Percentiles rank a stretch among this genome's conserved stretches.
Evolutionary conservation across 2,329 filamentous ascomycete genomes (phyloP).

Genomic region (Akanthomyces dipterigenus): DNA sequence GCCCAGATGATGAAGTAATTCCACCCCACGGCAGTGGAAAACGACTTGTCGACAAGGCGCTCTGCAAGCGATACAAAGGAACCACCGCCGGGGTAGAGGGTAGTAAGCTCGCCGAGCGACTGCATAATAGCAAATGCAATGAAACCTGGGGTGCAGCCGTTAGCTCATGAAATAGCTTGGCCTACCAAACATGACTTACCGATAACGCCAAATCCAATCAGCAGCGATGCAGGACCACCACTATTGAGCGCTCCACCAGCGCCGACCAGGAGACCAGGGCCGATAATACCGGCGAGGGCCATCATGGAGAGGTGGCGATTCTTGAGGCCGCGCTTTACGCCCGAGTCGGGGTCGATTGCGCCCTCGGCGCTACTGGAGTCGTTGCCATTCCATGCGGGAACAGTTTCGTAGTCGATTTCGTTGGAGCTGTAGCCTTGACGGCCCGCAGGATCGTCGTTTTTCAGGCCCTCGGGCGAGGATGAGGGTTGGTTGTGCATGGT

Average conservation of each 20-base stretch:
- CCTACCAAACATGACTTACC: slow-evolving; percentile 27
- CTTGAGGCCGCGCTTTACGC: slow-evolving; percentile 64
- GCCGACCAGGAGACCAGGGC: slow-evolving; percentile 66
- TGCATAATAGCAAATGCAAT: slow-evolving; percentile 65
- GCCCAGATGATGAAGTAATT: slow-evolving; percentile 66
- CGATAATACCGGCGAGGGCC: slow-evolving; percentile 56
- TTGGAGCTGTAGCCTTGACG: slow-evolving; percentile 8
- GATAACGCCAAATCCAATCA: slow-evolving; percentile 68
- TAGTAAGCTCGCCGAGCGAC: slow-evolving; percentile 67
- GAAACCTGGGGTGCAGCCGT: slow-evolving; percentile 32
- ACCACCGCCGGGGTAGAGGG: slow-evolving; percentile 63
- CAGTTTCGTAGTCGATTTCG: neutral
- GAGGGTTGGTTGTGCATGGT: neutral
- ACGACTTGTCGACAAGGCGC: slow-evolving; percentile 64
- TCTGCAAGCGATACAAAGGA: slow-evolving; percentile 65
- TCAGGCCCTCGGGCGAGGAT: neutral
- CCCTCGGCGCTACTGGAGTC: neutral
- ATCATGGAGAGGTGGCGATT: slow-evolving; percentile 62
- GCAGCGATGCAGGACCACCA: slow-evolving; percentile 63
- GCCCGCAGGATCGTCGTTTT: neutral
- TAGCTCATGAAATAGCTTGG: slow-evolving; percentile 10
- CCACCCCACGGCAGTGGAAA: slow-evolving; percentile 63
- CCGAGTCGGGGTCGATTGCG: slow-evolving; percentile 46
- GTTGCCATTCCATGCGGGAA: slow-evolving; percentile 10
- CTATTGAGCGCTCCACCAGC: slow-evolving; percentile 61